Evolutionary conservation across 306 rosid species (phyloP).

Genomic region (Vigna reflexopilosa): DNA sequence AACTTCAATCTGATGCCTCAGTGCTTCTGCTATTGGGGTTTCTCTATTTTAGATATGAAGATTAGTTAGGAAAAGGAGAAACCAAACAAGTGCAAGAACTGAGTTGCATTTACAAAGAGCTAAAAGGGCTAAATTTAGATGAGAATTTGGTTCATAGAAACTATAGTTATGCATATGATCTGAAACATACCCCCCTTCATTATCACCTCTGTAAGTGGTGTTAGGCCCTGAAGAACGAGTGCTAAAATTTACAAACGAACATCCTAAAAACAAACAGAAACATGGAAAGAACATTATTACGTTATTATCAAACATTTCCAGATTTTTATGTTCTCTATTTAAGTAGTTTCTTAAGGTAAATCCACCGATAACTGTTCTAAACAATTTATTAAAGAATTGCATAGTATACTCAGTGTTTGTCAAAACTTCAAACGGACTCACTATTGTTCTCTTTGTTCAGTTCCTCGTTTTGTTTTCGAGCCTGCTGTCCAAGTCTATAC

Average conservation of each 20-base stretch:
- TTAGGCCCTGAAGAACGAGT: constrained; percentile 53
- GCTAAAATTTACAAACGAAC: constrained; percentile 63
- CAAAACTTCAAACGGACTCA: constrained; percentile 43
- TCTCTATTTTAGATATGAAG: constrained; percentile 51
- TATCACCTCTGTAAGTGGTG: constrained; percentile 56
- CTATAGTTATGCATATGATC: background rate
- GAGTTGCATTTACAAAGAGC: background rate
- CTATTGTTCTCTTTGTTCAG: constrained; percentile 63
- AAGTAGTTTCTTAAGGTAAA: background rate
- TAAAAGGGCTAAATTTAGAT: background rate
- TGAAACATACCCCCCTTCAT: constrained; percentile 64
- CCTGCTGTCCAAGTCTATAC: constrained; percentile 88
- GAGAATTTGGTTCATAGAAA: constrained; percentile 26
- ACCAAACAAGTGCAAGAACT: constrained; percentile 3
- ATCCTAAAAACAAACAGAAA: constrained; percentile 49
- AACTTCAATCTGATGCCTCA: constrained; percentile 70
- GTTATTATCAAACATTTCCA: background rate
- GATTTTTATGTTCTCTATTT: background rate
- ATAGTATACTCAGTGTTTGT: background rate
- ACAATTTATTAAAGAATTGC: background rate
- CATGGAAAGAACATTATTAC: background rate
- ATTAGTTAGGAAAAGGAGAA: constrained; percentile 45
- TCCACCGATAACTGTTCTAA: background rate
- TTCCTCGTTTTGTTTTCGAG: constrained; percentile 60
- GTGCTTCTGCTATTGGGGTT: constrained; percentile 70